Evolutionary conservation across 2,329 filamentous ascomycete species (phyloP).

Genomic region (Chrysoporthe puriensis): DNA sequence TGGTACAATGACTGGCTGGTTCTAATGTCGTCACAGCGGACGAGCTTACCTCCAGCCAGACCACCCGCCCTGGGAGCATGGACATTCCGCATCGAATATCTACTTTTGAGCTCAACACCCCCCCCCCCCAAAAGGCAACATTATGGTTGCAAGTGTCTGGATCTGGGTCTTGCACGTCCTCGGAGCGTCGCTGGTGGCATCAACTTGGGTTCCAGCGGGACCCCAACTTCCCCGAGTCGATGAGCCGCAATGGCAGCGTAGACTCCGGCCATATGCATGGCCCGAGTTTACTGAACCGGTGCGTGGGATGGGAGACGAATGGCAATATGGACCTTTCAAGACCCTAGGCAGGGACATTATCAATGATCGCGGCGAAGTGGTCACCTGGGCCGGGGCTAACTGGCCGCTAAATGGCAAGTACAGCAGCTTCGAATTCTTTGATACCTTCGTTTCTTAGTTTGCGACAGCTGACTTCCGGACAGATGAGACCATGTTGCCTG

Average conservation of each 20-base stretch:
- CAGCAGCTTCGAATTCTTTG: not conserved
- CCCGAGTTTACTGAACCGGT: not conserved
- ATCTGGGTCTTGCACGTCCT: not conserved
- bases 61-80: too few species aligned
- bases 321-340: slow-evolving; percentile 44
- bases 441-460: not conserved
- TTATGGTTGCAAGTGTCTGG: too few species aligned
- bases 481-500: slow-evolving; percentile 56
- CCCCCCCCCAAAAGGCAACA: too few species aligned
- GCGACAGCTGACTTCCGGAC: slow-evolving; percentile 32
- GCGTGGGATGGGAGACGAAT: slow-evolving; percentile 22
- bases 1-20: too few species aligned
- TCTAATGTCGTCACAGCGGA: too few species aligned
- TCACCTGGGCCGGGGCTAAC: slow-evolving; percentile 43
- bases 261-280: not conserved
- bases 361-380: slow-evolving; percentile 40
- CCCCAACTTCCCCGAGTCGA: not conserved
- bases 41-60: too few species aligned
- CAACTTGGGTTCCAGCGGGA: not conserved
- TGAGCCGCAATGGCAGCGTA: not conserved
- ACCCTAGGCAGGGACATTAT: slow-evolving; percentile 44
- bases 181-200: not conserved
- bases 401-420: slow-evolving; percentile 40
- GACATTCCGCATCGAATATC: too few species aligned
- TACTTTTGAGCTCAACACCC: too few species aligned